Percentiles rank a stretch among this genome's conserved stretches.
Conservation (phyloP, 345 rosid genomes). For the Lenwebbia sp. region DNA sequence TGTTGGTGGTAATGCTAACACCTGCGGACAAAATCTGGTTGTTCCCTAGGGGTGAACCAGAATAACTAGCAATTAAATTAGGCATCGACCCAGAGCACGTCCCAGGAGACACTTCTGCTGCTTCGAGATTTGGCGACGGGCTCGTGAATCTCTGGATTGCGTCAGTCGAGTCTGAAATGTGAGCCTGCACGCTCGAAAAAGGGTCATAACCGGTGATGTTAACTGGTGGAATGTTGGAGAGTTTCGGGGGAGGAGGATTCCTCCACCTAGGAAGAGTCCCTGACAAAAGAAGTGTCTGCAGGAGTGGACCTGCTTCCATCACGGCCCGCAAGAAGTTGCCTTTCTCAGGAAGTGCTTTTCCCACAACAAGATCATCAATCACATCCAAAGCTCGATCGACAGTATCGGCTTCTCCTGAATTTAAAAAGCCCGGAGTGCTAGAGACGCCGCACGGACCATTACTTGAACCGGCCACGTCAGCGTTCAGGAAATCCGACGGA, state of each 20-base stretch:
- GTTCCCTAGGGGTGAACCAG: not conserved
- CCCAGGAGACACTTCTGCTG: not conserved
- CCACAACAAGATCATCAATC: not conserved
- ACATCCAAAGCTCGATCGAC: not conserved
- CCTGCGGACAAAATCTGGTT: not conserved
- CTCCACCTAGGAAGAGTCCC: not conserved
- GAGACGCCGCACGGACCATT: not conserved
- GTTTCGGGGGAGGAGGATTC: not conserved
- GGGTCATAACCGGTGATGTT: not conserved
- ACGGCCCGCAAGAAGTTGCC: constrained; percentile 3
- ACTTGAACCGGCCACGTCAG: not conserved
- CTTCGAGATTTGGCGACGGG: not conserved
- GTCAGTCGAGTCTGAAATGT: not conserved
- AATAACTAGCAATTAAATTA: not conserved
- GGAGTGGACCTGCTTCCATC: not conserved
- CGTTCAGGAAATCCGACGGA: not conserved
- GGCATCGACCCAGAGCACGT: not conserved
- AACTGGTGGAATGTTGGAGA: not conserved
- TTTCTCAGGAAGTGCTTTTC: not conserved
- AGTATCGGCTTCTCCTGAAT: not conserved
- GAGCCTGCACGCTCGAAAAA: not conserved
- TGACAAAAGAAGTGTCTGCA: not conserved
- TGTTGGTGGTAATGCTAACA: not conserved
- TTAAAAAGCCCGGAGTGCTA: not conserved
- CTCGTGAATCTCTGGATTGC: not conserved